These are phyloP conservation scores for Cyberlindnera maritima DNA, from an alignment of 805 yeast genomes.

Conservation along the genomic window DNA sequence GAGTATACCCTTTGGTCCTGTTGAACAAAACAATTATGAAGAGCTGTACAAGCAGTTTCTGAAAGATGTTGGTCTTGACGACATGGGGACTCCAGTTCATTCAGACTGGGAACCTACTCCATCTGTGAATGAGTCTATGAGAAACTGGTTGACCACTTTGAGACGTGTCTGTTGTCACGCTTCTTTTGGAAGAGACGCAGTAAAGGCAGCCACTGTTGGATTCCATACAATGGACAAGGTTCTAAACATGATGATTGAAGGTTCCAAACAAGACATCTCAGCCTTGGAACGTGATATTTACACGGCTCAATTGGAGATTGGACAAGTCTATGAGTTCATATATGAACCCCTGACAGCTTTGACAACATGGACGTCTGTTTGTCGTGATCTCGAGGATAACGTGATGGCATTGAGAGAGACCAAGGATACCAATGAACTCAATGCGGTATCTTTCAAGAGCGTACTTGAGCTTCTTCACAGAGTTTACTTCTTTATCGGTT, in stretches of 20 bases:
- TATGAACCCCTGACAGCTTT: conserved; percentile 52
- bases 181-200: conserved; percentile 31
- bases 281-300: conserved; percentile 48
- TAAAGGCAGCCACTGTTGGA: conserved; percentile 1
- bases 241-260: conserved; percentile 57
- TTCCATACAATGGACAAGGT: conserved; percentile 64
- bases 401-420: conserved; percentile 6
- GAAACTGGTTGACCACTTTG: conserved; percentile 64
- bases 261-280: conserved; percentile 47
- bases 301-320: conserved; percentile 51
- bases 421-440: conserved; percentile 24
- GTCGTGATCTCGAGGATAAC: conserved; percentile 9
- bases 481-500: conserved; percentile 72
- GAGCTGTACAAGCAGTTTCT: conserved; percentile 60
- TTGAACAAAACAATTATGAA: conserved; percentile 83
- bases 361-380: conserved; percentile 39
- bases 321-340: conserved; percentile 63
- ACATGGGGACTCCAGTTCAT: conserved; percentile 43
- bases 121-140: conserved; percentile 44
- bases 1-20: conserved; percentile 70
- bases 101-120: conserved; percentile 49
- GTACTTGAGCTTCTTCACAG: conserved; percentile 68
- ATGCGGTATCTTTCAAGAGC: conserved; percentile 33
- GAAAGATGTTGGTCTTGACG: conserved; percentile 48
- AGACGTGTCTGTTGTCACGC: conserved; percentile 88